These are phyloP conservation scores for Metarhizium sp. DNA, from an alignment of 2,329 filamentous ascomycete species.

Conservation along the genomic window DNA sequence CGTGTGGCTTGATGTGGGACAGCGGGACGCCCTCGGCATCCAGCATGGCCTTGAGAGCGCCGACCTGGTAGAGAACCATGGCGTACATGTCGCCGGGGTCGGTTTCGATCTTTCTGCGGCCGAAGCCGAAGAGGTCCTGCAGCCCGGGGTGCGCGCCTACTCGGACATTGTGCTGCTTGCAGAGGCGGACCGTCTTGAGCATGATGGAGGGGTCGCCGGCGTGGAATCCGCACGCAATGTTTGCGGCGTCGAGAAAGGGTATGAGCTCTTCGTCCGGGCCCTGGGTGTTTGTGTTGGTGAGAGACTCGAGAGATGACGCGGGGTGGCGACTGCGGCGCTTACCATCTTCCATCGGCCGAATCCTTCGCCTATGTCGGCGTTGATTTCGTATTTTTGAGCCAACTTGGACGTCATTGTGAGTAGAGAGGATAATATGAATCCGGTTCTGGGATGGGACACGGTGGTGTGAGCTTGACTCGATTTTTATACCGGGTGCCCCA, in stretches of 20 bases:
- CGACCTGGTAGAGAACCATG: constrained; percentile 53
- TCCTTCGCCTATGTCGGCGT: constrained; percentile 43
- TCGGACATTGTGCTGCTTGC: constrained; percentile 46
- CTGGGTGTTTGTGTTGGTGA: not conserved
- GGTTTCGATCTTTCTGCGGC: constrained; percentile 51
- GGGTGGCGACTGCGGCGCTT: not conserved
- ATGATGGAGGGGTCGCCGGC: constrained; percentile 56
- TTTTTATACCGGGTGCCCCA: too few relatives aligned
- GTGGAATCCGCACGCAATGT: constrained; percentile 52
- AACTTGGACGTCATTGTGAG: not conserved
- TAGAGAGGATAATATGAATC: not conserved
- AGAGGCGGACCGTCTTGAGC: constrained; percentile 47
- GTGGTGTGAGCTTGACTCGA: too few relatives aligned
- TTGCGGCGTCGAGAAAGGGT: constrained; percentile 51
- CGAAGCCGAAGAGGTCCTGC: constrained; percentile 57
- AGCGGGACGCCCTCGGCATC: constrained; percentile 44
- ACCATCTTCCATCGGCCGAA: constrained; percentile 34
- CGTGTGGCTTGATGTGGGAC: constrained; percentile 41
- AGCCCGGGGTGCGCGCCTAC: constrained; percentile 56
- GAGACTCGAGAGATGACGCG: too few relatives aligned
- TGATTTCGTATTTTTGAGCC: constrained; percentile 22
- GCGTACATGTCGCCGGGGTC: constrained; percentile 46
- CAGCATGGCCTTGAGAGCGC: constrained; percentile 50
- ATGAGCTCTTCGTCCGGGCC: constrained; percentile 53
- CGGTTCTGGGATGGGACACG: too few relatives aligned